phyloP scores from a whole-genome alignment of 2,329 filamentous ascomycete genomes.

The Sarocladiaceae sp. region DNA sequence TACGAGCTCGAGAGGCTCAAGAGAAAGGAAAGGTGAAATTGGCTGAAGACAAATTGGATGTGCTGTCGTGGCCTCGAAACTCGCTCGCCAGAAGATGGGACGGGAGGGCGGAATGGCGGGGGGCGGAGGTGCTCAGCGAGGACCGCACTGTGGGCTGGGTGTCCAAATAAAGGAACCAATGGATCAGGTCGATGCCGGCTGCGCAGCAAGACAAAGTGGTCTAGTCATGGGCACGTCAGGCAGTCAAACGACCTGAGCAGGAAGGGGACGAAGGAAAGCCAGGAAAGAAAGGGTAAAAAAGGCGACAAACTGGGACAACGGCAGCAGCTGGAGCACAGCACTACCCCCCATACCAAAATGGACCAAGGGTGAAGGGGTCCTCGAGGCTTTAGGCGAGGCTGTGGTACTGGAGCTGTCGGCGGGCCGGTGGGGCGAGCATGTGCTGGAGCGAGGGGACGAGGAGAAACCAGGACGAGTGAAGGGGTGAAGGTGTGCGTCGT shows the following conservation, averaged over 20 bases:
- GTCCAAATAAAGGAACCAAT: neutral
- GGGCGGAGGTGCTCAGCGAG: neutral
- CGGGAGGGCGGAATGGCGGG: slow-evolving; percentile 7
- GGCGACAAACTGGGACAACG: neutral
- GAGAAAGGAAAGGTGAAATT: neutral
- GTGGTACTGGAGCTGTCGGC: slow-evolving; percentile 8
- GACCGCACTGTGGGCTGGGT: neutral
- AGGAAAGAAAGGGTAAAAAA: neutral
- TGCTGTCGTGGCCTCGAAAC: slow-evolving; percentile 3
- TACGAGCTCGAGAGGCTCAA: neutral
- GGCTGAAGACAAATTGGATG: neutral
- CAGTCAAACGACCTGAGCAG: neutral
- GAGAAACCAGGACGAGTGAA: neutral
- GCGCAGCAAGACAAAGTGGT: neutral
- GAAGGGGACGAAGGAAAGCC: neutral
- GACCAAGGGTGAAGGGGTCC: slow-evolving; percentile 10
- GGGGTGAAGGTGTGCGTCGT: neutral
- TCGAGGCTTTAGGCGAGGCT: slow-evolving; percentile 10
- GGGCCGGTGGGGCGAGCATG: slow-evolving; percentile 6
- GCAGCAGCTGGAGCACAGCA: neutral
- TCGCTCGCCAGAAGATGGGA: slow-evolving; percentile 2
- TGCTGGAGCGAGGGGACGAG: neutral
- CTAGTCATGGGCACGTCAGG: neutral
- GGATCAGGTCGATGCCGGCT: neutral
- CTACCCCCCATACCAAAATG: neutral